A percentile compares a stretch with the other conserved stretches of the same genome.
Evolutionary conservation across 2,329 filamentous ascomycete species (phyloP).

Genomic region (Xenoacremonium recifei): DNA sequence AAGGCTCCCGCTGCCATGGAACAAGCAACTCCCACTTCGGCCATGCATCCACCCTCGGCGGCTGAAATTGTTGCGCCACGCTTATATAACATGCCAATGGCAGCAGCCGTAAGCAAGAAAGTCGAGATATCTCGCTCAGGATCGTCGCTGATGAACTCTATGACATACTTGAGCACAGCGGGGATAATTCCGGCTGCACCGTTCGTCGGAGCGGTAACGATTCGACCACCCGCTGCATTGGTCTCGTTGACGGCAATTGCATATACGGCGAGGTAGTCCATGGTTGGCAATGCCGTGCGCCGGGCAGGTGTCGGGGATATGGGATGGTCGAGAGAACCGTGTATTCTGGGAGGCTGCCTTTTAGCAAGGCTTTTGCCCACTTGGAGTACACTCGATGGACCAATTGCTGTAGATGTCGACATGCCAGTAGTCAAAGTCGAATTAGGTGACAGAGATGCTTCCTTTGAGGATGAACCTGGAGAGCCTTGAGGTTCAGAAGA

Average conservation of each 20-base stretch:
- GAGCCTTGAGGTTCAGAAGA: conserved; percentile 22
- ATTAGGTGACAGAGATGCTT: neutral
- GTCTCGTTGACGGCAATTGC: conserved; percentile 53
- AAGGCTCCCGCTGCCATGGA: conserved; percentile 52
- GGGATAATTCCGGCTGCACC: conserved; percentile 52
- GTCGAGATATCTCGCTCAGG: conserved; percentile 47
- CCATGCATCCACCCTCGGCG: conserved; percentile 52
- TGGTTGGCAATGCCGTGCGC: conserved; percentile 47
- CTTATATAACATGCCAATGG: conserved; percentile 54
- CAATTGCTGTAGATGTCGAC: neutral
- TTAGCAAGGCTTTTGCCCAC: conserved; percentile 6
- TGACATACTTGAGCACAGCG: conserved; percentile 48
- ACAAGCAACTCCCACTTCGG: conserved; percentile 52
- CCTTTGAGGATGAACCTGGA: neutral
- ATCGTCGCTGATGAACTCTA: conserved; percentile 51
- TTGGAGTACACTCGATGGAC: neutral
- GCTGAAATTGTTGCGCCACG: conserved; percentile 51
- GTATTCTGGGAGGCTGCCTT: conserved; percentile 38
- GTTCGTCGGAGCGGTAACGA: conserved; percentile 51
- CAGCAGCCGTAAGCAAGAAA: conserved; percentile 47
- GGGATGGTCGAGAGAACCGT: conserved; percentile 45
- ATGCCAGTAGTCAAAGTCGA: neutral
- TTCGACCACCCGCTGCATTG: conserved; percentile 49
- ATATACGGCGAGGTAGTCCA: conserved; percentile 51
- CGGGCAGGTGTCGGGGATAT: conserved; percentile 44